These are phyloP conservation scores for Alternaria burnsii DNA, from an alignment of 2,329 filamentous ascomycete genomes.

Conservation along the genomic window DNA sequence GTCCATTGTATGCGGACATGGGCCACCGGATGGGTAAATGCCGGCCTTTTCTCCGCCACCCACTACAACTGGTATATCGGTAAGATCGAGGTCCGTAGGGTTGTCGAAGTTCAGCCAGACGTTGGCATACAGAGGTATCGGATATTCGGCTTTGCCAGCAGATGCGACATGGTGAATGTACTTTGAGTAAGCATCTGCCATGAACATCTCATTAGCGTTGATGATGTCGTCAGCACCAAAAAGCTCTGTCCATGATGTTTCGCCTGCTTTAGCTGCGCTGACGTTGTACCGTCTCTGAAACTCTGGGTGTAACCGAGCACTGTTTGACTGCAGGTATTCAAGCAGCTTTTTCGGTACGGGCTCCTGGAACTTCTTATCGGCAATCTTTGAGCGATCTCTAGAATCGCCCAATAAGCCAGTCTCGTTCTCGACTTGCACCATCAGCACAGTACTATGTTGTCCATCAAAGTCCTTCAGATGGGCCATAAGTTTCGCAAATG, in stretches of 20 bases:
- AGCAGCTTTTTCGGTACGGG: slow-evolving; percentile 47
- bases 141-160: slow-evolving; percentile 50
- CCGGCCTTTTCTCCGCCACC: slow-evolving; percentile 53
- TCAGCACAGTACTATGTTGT: slow-evolving; percentile 59
- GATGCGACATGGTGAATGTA: slow-evolving; percentile 52
- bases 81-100: slow-evolving; percentile 37
- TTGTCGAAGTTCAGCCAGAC: slow-evolving; percentile 55
- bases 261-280: slow-evolving; percentile 12
- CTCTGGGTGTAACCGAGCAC: slow-evolving; percentile 21
- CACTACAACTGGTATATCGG: slow-evolving; percentile 43
- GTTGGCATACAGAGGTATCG: slow-evolving; percentile 54
- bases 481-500: slow-evolving; percentile 47
- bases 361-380: slow-evolving; percentile 51
- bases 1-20: slow-evolving; percentile 52
- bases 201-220: slow-evolving; percentile 53
- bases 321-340: slow-evolving; percentile 28
- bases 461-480: slow-evolving; percentile 55
- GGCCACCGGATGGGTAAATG: slow-evolving; percentile 57
- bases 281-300: slow-evolving; percentile 34
- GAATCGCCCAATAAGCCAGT: slow-evolving; percentile 61
- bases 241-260: slow-evolving; percentile 48
- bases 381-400: slow-evolving; percentile 55
- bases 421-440: slow-evolving; percentile 66
- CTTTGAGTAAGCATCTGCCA: slow-evolving; percentile 54
- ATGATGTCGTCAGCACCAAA: slow-evolving; percentile 43